Percentiles rank a stretch among this genome's conserved stretches.
Conservation (phyloP, 108 stramenopile species). For the Nitzschia sp. region DNA sequence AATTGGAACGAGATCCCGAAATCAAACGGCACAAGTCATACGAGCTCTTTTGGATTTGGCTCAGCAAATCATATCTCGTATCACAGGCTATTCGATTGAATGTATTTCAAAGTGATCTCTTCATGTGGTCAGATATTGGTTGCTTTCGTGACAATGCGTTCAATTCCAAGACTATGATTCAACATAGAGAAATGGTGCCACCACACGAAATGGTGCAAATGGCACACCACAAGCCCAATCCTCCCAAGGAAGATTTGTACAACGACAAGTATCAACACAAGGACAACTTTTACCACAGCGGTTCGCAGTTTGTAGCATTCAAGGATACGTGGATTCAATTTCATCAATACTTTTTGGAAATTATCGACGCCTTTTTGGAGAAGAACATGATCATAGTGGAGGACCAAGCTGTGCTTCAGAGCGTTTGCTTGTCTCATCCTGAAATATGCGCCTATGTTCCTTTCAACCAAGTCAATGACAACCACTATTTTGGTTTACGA, state of each 20-base stretch:
- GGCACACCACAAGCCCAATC: slow-evolving; percentile 52
- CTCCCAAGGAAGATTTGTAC: slow-evolving; percentile 36
- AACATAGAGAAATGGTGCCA: slow-evolving; percentile 37
- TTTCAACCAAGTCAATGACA: slow-evolving; percentile 38
- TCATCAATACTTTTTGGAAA: slow-evolving; percentile 46
- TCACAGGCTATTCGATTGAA: slow-evolving; percentile 49
- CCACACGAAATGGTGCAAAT: slow-evolving; percentile 42
- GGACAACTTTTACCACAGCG: slow-evolving; percentile 51
- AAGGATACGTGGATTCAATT: slow-evolving; percentile 46
- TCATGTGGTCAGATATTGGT: slow-evolving; percentile 64
- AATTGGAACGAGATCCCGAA: slow-evolving; percentile 59
- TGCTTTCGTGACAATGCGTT: slow-evolving; percentile 48
- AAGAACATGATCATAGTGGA: slow-evolving; percentile 59
- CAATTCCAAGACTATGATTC: slow-evolving; percentile 43
- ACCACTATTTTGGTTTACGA: slow-evolving; percentile 58
- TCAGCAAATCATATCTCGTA: slow-evolving; percentile 56
- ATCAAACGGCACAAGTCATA: slow-evolving; percentile 50
- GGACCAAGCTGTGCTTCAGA: slow-evolving; percentile 58
- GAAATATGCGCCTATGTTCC: slow-evolving; percentile 55
- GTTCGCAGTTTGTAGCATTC: slow-evolving; percentile 46
- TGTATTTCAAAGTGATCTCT: slow-evolving; percentile 49
- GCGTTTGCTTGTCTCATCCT: slow-evolving; percentile 41
- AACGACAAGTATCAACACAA: slow-evolving; percentile 49
- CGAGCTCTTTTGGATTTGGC: slow-evolving; percentile 77
- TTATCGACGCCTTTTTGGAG: slow-evolving; percentile 44